Percentiles rank a stretch among this genome's conserved stretches.
phyloP scores from a whole-genome alignment of 192 early-diverging fungal species.

The Rhizoclosmatium globosum region DNA sequence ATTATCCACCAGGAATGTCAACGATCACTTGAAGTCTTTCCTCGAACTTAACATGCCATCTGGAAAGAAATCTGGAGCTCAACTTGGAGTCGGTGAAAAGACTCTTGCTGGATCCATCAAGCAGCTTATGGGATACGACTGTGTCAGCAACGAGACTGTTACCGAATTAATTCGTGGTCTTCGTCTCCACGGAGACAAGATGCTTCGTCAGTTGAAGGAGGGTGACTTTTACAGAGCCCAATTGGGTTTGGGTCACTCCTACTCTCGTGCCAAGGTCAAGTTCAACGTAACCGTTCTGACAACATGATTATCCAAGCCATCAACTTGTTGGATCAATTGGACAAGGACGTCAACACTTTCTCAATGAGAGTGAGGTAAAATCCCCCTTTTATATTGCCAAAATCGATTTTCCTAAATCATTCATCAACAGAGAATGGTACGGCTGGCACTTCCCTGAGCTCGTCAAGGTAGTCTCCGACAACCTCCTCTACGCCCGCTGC shows the following conservation, averaged over 20 bases:
- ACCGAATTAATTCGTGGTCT: constrained; percentile 94
- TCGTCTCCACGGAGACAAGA: constrained; percentile 86
- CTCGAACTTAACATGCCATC: constrained; percentile 93
- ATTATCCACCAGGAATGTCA: constrained; percentile 74
- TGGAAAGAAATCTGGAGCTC: constrained; percentile 75
- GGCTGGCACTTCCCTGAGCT: constrained; percentile 99
- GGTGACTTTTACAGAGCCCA: constrained; percentile 94
- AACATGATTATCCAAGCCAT: constrained; percentile 89
- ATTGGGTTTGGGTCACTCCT: constrained; percentile 97
- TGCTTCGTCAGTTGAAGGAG: constrained; percentile 88
- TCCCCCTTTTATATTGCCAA: not conserved
- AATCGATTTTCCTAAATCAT: not conserved
- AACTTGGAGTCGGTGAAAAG: constrained; percentile 89
- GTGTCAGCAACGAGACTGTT: constrained; percentile 81
- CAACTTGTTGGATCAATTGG: constrained; percentile 94
- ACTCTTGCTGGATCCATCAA: constrained; percentile 85
- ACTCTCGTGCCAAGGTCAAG: constrained; percentile 99
- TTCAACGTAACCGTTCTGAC: constrained; percentile 99
- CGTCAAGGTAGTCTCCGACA: constrained; percentile 94
- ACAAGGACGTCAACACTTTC: constrained; percentile 99
- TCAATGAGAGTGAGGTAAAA: constrained; percentile 81
- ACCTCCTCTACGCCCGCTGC: constrained; percentile 89
- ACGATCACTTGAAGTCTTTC: constrained; percentile 88
- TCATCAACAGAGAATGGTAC: constrained; percentile 90
- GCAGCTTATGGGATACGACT: constrained; percentile 77